Evolutionary conservation across 1,284 basidiomycete species (phyloP).

Genomic region (Coniophora puteana): DNA sequence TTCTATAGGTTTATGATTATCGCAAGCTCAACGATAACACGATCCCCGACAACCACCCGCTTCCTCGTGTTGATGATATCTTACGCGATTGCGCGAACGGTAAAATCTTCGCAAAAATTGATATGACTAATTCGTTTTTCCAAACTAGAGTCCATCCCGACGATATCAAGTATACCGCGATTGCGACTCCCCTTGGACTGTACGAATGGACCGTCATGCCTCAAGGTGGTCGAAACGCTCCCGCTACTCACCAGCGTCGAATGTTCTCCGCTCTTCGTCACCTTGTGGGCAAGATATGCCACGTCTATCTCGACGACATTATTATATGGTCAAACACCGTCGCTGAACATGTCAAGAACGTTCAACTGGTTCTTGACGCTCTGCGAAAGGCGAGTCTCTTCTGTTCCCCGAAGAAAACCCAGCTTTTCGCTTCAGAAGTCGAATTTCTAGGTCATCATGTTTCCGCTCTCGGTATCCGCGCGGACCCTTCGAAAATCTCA

Average conservation of each 20-base stretch:
- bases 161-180: constrained; percentile 21
- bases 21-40: constrained; percentile 28
- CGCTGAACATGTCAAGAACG: constrained; percentile 24
- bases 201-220: constrained; percentile 33
- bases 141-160: constrained; percentile 31
- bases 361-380: constrained; percentile 16
- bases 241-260: constrained; percentile 24
- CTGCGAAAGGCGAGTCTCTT: constrained; percentile 14
- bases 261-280: constrained; percentile 21
- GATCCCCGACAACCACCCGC: constrained; percentile 22
- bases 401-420: constrained; percentile 18
- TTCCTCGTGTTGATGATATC: constrained; percentile 28
- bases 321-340: constrained; percentile 30
- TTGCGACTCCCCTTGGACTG: constrained; percentile 26
- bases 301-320: constrained; percentile 36
- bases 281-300: constrained; percentile 16
- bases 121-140: constrained; percentile 34
- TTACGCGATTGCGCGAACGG: constrained; percentile 18
- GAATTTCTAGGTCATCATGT: constrained; percentile 34
- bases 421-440: constrained; percentile 23
- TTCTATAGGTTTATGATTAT: constrained; percentile 30
- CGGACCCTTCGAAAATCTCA: constrained; percentile 30
- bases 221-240: constrained; percentile 28
- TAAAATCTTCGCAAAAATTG: constrained; percentile 25
- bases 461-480: constrained; percentile 24